Percentiles rank a stretch among this genome's conserved stretches.
phyloP scores from a whole-genome alignment of 1,139 yeast genomes.

The Candida sanyaensis region DNA sequence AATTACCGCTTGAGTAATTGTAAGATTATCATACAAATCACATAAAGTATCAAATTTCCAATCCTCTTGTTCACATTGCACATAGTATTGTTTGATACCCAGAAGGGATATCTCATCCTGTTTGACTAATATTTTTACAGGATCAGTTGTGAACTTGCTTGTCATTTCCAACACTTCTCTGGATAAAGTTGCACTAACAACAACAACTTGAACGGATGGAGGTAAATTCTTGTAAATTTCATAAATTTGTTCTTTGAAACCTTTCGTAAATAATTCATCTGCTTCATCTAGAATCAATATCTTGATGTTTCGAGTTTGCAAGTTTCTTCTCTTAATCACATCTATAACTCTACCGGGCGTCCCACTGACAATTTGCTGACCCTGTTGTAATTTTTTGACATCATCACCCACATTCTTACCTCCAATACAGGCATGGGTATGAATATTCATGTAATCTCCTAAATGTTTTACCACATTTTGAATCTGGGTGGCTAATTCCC shows the following conservation, averaged over 20 bases:
- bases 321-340: constrained; percentile 74
- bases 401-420: constrained; percentile 88
- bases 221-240: constrained; percentile 85
- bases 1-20: constrained; percentile 94
- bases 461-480: constrained; percentile 80
- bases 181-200: constrained; percentile 91
- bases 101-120: constrained; percentile 86
- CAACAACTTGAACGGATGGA: constrained; percentile 83
- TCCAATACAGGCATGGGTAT: constrained; percentile 90
- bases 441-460: constrained; percentile 84
- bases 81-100: constrained; percentile 85
- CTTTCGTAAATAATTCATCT: constrained; percentile 86
- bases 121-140: constrained; percentile 87
- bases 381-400: constrained; percentile 66
- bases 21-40: constrained; percentile 90
- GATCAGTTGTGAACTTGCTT: constrained; percentile 84
- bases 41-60: constrained; percentile 96
- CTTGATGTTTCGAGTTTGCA: constrained; percentile 70
- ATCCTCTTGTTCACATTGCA: constrained; percentile 87
- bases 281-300: constrained; percentile 93
- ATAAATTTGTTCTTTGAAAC: constrained; percentile 90
- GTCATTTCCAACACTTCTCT: constrained; percentile 85
- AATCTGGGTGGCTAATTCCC: constrained; percentile 91
- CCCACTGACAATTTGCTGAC: constrained; percentile 93
- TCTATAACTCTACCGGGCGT: constrained; percentile 96